Conservation (phyloP, 306 rosid species). For the Pachyrhizus erosus region DNA sequence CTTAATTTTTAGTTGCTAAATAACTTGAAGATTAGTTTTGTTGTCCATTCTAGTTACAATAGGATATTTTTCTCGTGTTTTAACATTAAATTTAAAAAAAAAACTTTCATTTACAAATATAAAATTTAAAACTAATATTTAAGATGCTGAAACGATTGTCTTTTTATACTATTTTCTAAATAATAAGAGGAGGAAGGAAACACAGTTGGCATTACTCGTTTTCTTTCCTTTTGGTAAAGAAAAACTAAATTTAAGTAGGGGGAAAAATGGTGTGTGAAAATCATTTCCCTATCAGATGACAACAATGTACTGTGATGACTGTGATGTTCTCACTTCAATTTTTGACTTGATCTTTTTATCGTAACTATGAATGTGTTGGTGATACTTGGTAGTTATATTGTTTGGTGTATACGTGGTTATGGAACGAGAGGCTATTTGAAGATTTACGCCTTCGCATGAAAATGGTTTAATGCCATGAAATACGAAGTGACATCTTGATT, state of each 20-base stretch:
- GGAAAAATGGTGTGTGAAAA: not conserved
- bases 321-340: not conserved
- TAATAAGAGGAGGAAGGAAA: not conserved
- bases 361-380: not conserved
- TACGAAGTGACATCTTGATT: not conserved
- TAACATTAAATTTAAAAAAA: too few relatives aligned
- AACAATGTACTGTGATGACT: not conserved
- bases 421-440: not conserved
- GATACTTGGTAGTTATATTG: not conserved
- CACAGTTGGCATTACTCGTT: not conserved
- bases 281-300: not conserved
- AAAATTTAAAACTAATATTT: too few relatives aligned
- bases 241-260: not conserved
- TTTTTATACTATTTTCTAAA: too few relatives aligned
- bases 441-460: not conserved
- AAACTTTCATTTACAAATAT: too few relatives aligned
- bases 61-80: too few relatives aligned
- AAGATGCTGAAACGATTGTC: too few relatives aligned
- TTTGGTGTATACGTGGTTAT: not conserved
- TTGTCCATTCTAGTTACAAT: too few relatives aligned
- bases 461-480: not conserved
- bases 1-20: too few relatives aligned
- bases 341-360: not conserved
- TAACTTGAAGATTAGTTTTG: too few relatives aligned
- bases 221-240: not conserved